phyloP scores from a whole-genome alignment of 495 filamentous ascomycete species.

The Emericellopsis terricola region DNA sequence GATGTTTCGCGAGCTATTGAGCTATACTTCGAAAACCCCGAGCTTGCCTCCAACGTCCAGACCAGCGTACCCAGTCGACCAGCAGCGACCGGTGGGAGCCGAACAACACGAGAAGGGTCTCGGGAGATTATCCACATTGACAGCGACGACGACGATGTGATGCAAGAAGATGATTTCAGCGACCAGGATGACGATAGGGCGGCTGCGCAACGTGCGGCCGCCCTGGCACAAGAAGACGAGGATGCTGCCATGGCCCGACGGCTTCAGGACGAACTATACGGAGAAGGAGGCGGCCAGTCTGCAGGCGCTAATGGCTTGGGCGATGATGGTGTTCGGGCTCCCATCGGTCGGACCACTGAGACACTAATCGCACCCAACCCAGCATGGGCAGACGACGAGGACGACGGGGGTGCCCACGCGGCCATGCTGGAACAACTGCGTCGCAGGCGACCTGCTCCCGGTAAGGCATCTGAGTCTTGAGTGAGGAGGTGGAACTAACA shows the following conservation, averaged over 20 bases:
- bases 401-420: conserved; percentile 41
- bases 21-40: conserved; percentile 76
- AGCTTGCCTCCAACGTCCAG: conserved; percentile 17
- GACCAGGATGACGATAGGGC: conserved; percentile 31
- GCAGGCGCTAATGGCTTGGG: too few species aligned
- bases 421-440: conserved; percentile 50
- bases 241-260: conserved; percentile 87
- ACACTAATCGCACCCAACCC: conserved; percentile 57
- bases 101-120: conserved; percentile 28
- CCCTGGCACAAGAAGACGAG: conserved; percentile 44
- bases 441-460: conserved; percentile 26
- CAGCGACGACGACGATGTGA: conserved; percentile 42
- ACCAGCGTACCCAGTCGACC: conserved; percentile 14
- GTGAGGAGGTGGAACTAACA: too few species aligned
- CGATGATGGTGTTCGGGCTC: conserved; percentile 58
- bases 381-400: conserved; percentile 28
- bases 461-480: conserved; percentile 12
- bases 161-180: conserved; percentile 26
- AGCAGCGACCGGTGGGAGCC: conserved; percentile 8
- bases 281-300: conserved; percentile 24
- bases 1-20: conserved; percentile 72
- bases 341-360: conserved; percentile 80
- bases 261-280: conserved; percentile 81
- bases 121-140: conserved; percentile 52
- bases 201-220: conserved; percentile 14